Base-by-base conservation (phyloP, 148 eudicot species). In the Polygonum aviculare region DNA sequence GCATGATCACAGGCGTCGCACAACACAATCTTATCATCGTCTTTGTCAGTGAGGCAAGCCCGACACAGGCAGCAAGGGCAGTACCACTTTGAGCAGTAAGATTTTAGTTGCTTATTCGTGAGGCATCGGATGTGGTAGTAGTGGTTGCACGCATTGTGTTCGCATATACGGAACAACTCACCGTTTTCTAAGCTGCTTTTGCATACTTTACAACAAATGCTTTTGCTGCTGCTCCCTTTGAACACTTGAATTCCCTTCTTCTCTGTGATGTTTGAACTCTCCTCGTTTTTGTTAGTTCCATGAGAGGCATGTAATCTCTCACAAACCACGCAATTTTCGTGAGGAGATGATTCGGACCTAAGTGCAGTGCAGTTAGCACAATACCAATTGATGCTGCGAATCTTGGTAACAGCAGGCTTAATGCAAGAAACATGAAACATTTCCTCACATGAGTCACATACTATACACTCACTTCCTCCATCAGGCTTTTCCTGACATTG, bases 11-110 rank as follows among this genome's bases (percentile, higher is more conserved):
- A 92, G 4, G 89, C 90, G 78, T 94, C 98, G 78, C 98, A 94
- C 75, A 94, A 59, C 38, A 94, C 90, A 55, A 94, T 83, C 75
- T 90, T 78, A 55, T 84, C 84, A 80, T 94, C 97, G 70, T 92
- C 98, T 52, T 79, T 81, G 73, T 94, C 97, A 21, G 77, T 77
- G 48, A 92, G 88, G 84, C 98, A 94, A 75, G 48, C 78, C 80
- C 95, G 81, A 80, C 98, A 94, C 1, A 94, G 90, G 83, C 98
- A 94, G 70, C 96, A 90, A 65, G 98, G 97, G 87, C 98, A 90
- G 79, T 90, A 92, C 98, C 98, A 94, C 44, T 86, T 82, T 19
- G 86, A 80, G 35, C 96, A 89, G 75, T 82, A 87, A 3, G 83
- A 75, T 41, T 76, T 71, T 39, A 83, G 71, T 86, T 94, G 93